Evolutionary conservation across 2,329 filamentous ascomycete species (phyloP), one percentile per base, ranked within the genome.

Genomic region (Huntiella abstrusa): DNA sequence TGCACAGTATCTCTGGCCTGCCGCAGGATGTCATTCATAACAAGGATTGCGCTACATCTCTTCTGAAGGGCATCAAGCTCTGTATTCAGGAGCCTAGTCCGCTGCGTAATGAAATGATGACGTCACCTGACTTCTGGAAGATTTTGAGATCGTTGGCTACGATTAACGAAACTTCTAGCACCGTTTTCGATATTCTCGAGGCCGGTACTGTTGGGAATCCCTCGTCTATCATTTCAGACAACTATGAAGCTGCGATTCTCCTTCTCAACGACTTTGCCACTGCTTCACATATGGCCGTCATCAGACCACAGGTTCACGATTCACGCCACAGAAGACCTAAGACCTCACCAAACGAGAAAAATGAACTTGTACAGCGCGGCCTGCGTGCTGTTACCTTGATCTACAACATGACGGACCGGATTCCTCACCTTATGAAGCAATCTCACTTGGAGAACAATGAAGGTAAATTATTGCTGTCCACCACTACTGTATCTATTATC

Each of bases 81-180:
- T 95, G 87, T 55, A 83, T 94, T 53, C 77, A 80, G 44, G 75
- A 81, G 50, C 76, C 84, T 1, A 77, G 78, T 19, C 76, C 82
- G 10, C 66, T 98, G 22, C 77, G 84, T 48, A 94, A 83, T 54
- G 88, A 96, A 62, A 83, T 96, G 54, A 92, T 93, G 62, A 88
- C 84, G 11, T 96, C 88, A 13, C 91, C 91, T 0, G 91, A 98
- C 57, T 96, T 98, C 60, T 98, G 91, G 91, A 80, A 81, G 4
- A 83, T 95, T 11, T 67, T 98, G 45, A 79, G 85, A 51, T 73
- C 77, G 32, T 66, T 98, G 13, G 77, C 83, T 41, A 67, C 69
- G 17, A 73, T 80, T 51, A 64, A 75, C 3, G 78, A 83, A 45
- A 79, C 81, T 19, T 82, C 85, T 2, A 69, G 78, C 0, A 70